Conservation (phyloP, 306 rosid species). For the Vicia faba region DNA sequence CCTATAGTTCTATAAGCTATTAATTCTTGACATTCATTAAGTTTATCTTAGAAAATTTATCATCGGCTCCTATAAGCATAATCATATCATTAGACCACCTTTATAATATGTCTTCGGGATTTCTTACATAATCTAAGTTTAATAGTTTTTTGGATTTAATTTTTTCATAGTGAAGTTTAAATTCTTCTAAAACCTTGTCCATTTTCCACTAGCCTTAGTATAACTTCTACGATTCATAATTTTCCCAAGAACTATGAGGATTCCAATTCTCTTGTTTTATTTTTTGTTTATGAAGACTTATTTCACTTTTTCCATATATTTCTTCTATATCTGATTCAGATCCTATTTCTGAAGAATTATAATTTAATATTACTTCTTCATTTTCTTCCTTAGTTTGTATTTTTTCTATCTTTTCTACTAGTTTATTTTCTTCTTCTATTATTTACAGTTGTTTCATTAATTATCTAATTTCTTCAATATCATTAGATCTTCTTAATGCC, state of each 20-base stretch:
- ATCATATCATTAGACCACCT: not conserved
- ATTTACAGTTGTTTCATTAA: not conserved
- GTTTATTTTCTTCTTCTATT: not conserved
- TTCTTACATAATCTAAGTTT: not conserved
- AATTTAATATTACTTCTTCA: not conserved
- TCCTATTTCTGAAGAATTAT: too few species aligned
- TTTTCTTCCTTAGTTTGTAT: not conserved
- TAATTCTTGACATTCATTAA: not conserved
- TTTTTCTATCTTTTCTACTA: not conserved
- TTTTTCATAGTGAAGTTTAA: not conserved
- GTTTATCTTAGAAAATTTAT: not conserved
- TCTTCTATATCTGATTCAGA: too few species aligned
- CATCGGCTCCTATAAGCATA: not conserved
- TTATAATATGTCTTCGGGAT: not conserved
- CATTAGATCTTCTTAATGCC: not conserved
- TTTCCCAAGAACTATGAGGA: not conserved
- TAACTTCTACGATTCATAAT: not conserved
- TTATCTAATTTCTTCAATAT: not conserved
- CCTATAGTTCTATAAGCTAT: too few species aligned
- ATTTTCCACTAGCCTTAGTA: not conserved
- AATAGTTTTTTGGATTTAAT: not conserved
- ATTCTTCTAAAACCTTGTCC: not conserved
- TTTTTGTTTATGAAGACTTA: not conserved
- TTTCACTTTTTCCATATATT: not conserved
- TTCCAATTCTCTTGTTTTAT: not conserved